These are phyloP conservation scores for Colletotrichum sp. DNA, from an alignment of 2,329 filamentous ascomycete genomes.

Conservation along the genomic window DNA sequence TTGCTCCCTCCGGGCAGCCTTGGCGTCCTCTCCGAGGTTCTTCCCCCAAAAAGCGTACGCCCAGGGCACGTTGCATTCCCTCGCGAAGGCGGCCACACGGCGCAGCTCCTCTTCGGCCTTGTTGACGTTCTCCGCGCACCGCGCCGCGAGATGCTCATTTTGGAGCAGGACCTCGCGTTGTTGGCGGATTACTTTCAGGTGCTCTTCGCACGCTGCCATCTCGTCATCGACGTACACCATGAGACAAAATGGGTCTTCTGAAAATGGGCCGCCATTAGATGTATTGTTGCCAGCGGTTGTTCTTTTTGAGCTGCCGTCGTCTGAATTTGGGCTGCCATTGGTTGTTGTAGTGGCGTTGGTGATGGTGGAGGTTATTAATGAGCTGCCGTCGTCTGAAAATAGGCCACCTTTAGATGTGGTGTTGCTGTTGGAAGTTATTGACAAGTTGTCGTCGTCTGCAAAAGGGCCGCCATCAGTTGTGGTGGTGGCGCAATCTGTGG, in stretches of 20 bases:
- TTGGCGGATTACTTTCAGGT: neutral
- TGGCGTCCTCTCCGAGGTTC: neutral
- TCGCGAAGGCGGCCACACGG: neutral
- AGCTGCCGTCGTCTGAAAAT: neutral
- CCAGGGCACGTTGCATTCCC: neutral
- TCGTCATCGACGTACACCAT: neutral
- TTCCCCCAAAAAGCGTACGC: neutral
- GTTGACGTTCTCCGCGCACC: neutral
- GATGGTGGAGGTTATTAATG: neutral
- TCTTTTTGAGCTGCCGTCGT: neutral
- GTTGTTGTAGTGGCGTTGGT: neutral
- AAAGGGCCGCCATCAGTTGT: neutral
- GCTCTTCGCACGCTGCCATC: neutral
- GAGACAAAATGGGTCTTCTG: neutral
- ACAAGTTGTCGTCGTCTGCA: neutral
- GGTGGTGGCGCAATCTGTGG: neutral
- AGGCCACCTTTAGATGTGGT: neutral
- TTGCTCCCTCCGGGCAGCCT: neutral
- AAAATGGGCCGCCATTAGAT: neutral
- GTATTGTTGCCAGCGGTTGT: neutral
- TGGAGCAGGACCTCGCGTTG: neutral
- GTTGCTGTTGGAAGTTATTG: neutral
- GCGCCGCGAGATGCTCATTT: neutral
- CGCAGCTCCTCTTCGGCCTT: neutral
- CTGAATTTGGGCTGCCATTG: neutral